Base-by-base conservation (phyloP, 805 yeast species). In the Monosporozyma yasuniensis region DNA sequence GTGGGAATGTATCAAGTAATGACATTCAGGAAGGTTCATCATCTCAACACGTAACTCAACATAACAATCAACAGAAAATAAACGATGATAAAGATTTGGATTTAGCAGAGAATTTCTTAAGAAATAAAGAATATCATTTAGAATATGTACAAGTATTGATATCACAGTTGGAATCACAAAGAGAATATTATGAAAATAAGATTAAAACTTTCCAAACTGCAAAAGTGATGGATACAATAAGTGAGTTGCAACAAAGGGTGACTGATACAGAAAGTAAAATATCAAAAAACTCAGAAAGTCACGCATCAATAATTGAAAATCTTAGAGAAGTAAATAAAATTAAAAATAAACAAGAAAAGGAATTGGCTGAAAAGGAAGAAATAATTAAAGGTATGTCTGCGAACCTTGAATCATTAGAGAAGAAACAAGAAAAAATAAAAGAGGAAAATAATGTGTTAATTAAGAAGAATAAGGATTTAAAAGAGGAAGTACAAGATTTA, bases 121-220 rank as follows among this genome's bases (percentile, higher is more conserved):
- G 56, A 61, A 71, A 77, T 70, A 47, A 86, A 72, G 66, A 83
- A 70, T 60, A 78, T 76, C 86, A 85, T 10, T 68, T 84, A 51
- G 96, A 89, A 61, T 89, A 89, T 60, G 83, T 95, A 0, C 84
- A 84, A 59, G 71, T 89, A 38, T 67, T 89, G 23, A 74, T 88
- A 8, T 80, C 89, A 2, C 96, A 89, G 60, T 69, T 89, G 48
- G 95, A 88, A 50, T 83, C 93, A 7, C 96, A 89, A 64, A 72
- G 95, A 50, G 91, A 84, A 53, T 84, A 82, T 64, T 89, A 84
- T 62, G 96, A 88, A 60, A 68, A 71, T 12, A 72, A 75, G 51
- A 55, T 78, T 19, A 64, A 66, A 42, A 8, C 27, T 12, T 34
- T 34, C 3, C 61, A 69, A 8, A 30, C 12, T 1, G 4, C 27